Percentiles rank a stretch among this genome's conserved stretches.
These are phyloP conservation scores for Pleurotus sapidus DNA, from an alignment of 768 basidiomycete genomes.

Conservation along the genomic window DNA sequence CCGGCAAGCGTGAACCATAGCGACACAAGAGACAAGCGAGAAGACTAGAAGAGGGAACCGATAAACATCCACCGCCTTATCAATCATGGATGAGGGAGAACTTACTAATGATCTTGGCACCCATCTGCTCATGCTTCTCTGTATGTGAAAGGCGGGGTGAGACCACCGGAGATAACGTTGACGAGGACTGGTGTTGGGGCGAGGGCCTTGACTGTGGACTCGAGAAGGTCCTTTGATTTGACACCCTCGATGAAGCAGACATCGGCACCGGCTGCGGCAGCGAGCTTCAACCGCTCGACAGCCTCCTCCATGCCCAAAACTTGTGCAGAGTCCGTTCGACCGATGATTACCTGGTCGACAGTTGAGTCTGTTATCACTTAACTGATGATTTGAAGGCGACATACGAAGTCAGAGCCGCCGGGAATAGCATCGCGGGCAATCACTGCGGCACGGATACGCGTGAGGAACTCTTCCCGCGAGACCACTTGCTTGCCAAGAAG, in stretches of 20 bases:
- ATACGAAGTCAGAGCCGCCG: constrained; percentile 14
- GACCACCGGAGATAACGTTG: constrained; percentile 49
- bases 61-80: neutral
- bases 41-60: constrained; percentile 32
- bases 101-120: constrained; percentile 41
- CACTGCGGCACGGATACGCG: constrained; percentile 51
- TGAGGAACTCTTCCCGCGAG: constrained; percentile 44
- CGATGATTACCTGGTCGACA: constrained; percentile 41
- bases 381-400: constrained; percentile 29
- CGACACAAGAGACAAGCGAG: constrained; percentile 45
- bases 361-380: neutral
- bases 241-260: constrained; percentile 55
- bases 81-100: neutral
- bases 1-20: constrained; percentile 45
- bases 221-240: constrained; percentile 40
- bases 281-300: constrained; percentile 41
- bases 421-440: constrained; percentile 45
- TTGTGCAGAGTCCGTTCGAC: constrained; percentile 50
- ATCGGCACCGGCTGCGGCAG: constrained; percentile 40
- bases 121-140: constrained; percentile 41
- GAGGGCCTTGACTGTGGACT: constrained; percentile 30
- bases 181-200: constrained; percentile 47
- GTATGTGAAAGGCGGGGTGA: constrained; percentile 47
- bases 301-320: constrained; percentile 51
- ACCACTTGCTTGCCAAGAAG: constrained; percentile 53